These are phyloP conservation scores for Mycena amicta DNA, from an alignment of 768 basidiomycete genomes.

Conservation along the genomic window DNA sequence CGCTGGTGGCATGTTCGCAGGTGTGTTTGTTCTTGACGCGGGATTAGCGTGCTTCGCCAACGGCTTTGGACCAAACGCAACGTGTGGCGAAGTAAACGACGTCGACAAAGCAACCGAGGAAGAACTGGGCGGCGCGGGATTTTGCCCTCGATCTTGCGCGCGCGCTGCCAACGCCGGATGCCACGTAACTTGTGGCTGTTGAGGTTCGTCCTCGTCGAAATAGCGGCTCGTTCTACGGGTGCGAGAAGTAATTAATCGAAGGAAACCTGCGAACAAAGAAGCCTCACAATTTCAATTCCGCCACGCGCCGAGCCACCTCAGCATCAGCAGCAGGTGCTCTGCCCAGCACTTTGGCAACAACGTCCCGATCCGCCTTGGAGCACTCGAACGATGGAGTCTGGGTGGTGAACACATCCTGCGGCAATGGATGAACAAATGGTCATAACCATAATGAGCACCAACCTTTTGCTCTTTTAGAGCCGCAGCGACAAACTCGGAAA, in stretches of 20 bases:
- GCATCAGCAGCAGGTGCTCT: slow-evolving; percentile 46
- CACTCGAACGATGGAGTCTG: slow-evolving; percentile 42
- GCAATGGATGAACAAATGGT: slow-evolving; percentile 1
- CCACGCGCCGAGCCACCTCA: slow-evolving; percentile 42
- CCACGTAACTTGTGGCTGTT: slow-evolving; percentile 8
- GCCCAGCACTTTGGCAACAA: slow-evolving; percentile 57
- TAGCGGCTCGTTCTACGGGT: slow-evolving; percentile 33
- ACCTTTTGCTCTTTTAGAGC: slow-evolving; percentile 48
- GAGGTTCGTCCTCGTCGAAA: slow-evolving; percentile 9
- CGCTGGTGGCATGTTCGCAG: not conserved
- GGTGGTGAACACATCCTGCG: slow-evolving; percentile 48
- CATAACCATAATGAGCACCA: slow-evolving; percentile 17
- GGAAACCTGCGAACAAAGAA: not conserved
- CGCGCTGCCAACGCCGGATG: slow-evolving; percentile 13
- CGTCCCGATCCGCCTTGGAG: slow-evolving; percentile 40
- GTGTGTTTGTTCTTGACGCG: too few relatives aligned
- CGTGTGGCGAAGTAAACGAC: not conserved
- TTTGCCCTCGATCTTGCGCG: slow-evolving; percentile 6
- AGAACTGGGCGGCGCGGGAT: not conserved
- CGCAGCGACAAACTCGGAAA: slow-evolving; percentile 61
- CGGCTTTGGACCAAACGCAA: not conserved
- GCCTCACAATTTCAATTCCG: slow-evolving; percentile 51
- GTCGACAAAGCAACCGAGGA: too few relatives aligned
- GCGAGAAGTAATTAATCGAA: slow-evolving; percentile 16
- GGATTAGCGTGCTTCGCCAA: not conserved